Evolutionary conservation across 805 yeast species (phyloP).

Genomic region (Monosporozyma yasuniensis): DNA sequence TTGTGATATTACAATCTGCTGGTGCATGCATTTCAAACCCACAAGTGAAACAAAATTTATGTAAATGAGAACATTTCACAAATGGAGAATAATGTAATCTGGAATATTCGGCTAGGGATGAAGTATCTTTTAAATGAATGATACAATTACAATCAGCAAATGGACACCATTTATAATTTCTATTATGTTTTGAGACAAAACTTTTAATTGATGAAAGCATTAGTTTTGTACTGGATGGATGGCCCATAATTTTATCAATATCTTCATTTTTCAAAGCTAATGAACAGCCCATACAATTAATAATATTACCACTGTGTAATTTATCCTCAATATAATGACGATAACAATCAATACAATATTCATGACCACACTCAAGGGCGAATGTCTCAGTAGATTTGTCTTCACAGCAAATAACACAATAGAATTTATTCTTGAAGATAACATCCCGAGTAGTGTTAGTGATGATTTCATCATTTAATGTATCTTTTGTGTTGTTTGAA

Average conservation of each 20-base stretch:
- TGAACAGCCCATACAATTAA: conserved; percentile 58
- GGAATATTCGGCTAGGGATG: conserved; percentile 21
- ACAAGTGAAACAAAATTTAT: conserved; percentile 75
- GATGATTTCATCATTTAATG: background rate
- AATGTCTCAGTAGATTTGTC: conserved; percentile 36
- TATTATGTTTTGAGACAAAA: conserved; percentile 43
- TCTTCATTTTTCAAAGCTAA: conserved; percentile 33
- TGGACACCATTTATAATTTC: conserved; percentile 68
- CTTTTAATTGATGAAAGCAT: conserved; percentile 35
- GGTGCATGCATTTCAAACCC: conserved; percentile 73
- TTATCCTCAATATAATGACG: conserved; percentile 45
- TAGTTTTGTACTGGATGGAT: conserved; percentile 24
- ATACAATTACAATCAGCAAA: conserved; percentile 67
- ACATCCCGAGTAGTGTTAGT: conserved; percentile 9
- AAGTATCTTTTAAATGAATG: conserved; percentile 35
- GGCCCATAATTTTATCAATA: conserved; percentile 35
- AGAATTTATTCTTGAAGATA: conserved; percentile 24
- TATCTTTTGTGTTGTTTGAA: background rate
- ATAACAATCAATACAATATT: conserved; percentile 64
- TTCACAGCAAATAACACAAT: conserved; percentile 71
- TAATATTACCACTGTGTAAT: conserved; percentile 35
- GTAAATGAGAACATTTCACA: conserved; percentile 57
- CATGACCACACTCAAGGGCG: conserved; percentile 59
- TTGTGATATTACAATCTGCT: conserved; percentile 63
- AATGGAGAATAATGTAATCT: conserved; percentile 41